These are phyloP conservation scores for Fusarium goolgardi DNA, from an alignment of 2,329 filamentous ascomycete species.

Conservation along the genomic window DNA sequence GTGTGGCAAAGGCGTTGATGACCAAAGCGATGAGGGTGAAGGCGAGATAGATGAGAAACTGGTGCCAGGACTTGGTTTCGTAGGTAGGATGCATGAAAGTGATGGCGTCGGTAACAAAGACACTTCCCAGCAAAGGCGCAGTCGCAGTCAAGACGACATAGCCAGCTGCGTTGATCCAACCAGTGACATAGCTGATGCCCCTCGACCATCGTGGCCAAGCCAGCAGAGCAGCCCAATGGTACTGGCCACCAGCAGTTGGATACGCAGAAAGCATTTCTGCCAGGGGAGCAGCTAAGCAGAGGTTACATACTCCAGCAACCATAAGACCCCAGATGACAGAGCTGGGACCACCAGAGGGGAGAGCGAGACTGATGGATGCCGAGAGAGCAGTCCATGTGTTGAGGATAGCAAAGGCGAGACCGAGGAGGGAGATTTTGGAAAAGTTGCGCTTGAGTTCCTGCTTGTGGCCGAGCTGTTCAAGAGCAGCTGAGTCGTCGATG, in stretches of 20 bases:
- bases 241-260: constrained; percentile 69
- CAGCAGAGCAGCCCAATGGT: constrained; percentile 78
- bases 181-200: constrained; percentile 75
- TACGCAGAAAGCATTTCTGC: constrained; percentile 78
- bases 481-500: constrained; percentile 53
- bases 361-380: constrained; percentile 59
- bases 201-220: constrained; percentile 70
- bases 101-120: constrained; percentile 74
- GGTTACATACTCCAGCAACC: constrained; percentile 73
- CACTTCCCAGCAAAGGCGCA: constrained; percentile 73
- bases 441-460: constrained; percentile 64
- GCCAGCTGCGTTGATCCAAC: constrained; percentile 79
- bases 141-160: constrained; percentile 78
- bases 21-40: constrained; percentile 70
- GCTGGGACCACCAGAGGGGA: constrained; percentile 77
- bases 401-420: constrained; percentile 62
- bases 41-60: constrained; percentile 77
- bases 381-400: constrained; percentile 64
- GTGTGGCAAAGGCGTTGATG: constrained; percentile 71
- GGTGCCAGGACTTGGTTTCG: constrained; percentile 71
- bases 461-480: constrained; percentile 60
- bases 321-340: constrained; percentile 78
- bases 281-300: constrained; percentile 75
- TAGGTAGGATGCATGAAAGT: constrained; percentile 70
- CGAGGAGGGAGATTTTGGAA: constrained; percentile 60